Evolutionary conservation across 331 rosid species (phyloP).

Genomic region (Acacia concinna): DNA sequence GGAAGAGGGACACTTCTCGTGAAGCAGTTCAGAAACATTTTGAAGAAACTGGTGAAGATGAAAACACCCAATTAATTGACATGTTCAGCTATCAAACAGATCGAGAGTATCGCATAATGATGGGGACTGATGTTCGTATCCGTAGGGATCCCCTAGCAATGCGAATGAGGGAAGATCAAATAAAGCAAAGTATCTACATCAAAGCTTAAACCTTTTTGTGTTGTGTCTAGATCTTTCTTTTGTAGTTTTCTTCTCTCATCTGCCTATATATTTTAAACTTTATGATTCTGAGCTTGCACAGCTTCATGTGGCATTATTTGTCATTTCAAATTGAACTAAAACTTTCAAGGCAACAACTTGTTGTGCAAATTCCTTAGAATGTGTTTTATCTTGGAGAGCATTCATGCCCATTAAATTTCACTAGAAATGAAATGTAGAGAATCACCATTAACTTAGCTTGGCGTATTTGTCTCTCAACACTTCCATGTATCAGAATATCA

Average conservation of each 20-base stretch:
- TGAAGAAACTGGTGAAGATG: constrained; percentile 96
- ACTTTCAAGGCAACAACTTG: not conserved
- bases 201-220: constrained; percentile 39
- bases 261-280: not conserved
- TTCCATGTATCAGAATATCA: not conserved
- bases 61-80: constrained; percentile 74
- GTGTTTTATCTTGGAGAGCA: not conserved
- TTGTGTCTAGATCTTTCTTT: constrained; percentile 26
- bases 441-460: not conserved
- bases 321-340: constrained; percentile 16
- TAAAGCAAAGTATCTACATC: constrained; percentile 83
- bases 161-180: constrained; percentile 91
- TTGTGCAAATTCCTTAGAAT: not conserved
- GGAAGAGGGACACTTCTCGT: constrained; percentile 82
- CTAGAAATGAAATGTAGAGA: not conserved
- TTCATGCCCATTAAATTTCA: not conserved
- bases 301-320: constrained; percentile 16
- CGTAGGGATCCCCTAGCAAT: constrained; percentile 92
- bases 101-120: constrained; percentile 91
- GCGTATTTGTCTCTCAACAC: not conserved
- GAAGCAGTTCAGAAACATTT: constrained; percentile 88
- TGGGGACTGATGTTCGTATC: constrained; percentile 94
- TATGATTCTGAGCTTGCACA: not conserved
- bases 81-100: constrained; percentile 91
- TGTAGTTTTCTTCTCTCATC: constrained; percentile 20